Evolutionary conservation across 78 protist species (phyloP).

Genomic region (slime mould (Dictyostelium discoideum)): DNA sequence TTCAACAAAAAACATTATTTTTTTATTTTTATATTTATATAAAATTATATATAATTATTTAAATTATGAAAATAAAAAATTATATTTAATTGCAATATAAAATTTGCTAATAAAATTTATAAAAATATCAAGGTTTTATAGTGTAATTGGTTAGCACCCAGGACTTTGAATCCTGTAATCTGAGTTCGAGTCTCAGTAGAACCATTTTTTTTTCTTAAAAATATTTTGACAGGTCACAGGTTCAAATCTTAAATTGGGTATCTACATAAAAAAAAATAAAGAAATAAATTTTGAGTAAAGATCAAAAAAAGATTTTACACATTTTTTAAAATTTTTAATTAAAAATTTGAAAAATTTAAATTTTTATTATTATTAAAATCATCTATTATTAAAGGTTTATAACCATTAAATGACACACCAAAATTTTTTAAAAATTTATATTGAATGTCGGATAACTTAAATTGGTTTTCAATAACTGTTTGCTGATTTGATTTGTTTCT

Average conservation of each 20-base stretch:
- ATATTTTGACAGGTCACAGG: not conserved
- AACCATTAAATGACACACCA: not conserved
- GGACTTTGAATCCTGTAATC: slow-evolving; percentile 1
- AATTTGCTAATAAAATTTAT: no score
- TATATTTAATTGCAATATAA: no score
- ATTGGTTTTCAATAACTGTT: not conserved
- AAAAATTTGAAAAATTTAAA: no score
- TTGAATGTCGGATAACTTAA: not conserved
- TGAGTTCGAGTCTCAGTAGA: slow-evolving; percentile 2
- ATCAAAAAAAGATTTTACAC: no score
- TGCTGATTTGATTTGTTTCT: not conserved
- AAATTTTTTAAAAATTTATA: not conserved
- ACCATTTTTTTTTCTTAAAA: not conserved
- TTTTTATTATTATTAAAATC: not conserved
- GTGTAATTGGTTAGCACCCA: slow-evolving; percentile 2
- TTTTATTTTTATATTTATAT: no score
- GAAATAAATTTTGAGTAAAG: no score
- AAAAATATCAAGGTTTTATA: not conserved
- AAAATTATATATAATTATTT: no score
- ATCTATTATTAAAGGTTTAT: not conserved
- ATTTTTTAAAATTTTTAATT: no score
- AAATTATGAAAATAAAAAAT: no score
- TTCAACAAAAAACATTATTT: no score
- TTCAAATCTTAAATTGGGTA: not conserved
- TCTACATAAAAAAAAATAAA: no score